Conservation (phyloP, 2,329 filamentous ascomycete genomes). For the Hypoxylon sp. region DNA sequence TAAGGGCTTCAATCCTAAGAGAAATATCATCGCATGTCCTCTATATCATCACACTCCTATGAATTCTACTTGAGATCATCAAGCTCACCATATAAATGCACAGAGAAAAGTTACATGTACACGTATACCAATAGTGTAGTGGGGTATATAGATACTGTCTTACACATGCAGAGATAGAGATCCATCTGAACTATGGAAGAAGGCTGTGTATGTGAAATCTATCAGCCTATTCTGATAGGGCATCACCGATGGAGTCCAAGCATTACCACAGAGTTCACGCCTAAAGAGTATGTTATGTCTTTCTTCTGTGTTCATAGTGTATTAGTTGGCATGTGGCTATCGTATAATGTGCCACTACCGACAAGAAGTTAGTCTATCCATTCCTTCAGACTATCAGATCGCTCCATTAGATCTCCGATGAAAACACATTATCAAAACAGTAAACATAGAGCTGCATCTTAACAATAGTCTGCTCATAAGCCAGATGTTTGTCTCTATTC, state of each 20-base stretch:
- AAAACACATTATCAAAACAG: constrained; percentile 10
- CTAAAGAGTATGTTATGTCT: constrained; percentile 31
- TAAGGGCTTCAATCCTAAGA: not conserved
- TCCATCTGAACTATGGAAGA: not conserved
- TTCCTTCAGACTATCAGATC: constrained; percentile 17
- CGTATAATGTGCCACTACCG: constrained; percentile 16
- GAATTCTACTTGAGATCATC: constrained; percentile 4
- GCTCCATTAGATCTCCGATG: not conserved
- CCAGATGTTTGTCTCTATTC: constrained; percentile 10
- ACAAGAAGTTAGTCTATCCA: constrained; percentile 17
- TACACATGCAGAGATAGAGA: not conserved
- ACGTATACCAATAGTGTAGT: not conserved
- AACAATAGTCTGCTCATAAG: constrained; percentile 2
- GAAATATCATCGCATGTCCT: not conserved
- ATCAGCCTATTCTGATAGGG: not conserved
- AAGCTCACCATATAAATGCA: constrained; percentile 22
- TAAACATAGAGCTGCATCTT: not conserved
- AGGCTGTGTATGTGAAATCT: not conserved
- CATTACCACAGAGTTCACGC: not conserved
- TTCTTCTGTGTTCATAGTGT: constrained; percentile 21
- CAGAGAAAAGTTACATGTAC: constrained; percentile 7
- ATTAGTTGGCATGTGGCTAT: constrained; percentile 26
- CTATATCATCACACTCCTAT: not conserved
- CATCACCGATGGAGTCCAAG: not conserved
- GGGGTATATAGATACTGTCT: not conserved